These are phyloP conservation scores for Leptosphaerulina australis DNA, from an alignment of 2,329 filamentous ascomycete genomes.

Conservation along the genomic window DNA sequence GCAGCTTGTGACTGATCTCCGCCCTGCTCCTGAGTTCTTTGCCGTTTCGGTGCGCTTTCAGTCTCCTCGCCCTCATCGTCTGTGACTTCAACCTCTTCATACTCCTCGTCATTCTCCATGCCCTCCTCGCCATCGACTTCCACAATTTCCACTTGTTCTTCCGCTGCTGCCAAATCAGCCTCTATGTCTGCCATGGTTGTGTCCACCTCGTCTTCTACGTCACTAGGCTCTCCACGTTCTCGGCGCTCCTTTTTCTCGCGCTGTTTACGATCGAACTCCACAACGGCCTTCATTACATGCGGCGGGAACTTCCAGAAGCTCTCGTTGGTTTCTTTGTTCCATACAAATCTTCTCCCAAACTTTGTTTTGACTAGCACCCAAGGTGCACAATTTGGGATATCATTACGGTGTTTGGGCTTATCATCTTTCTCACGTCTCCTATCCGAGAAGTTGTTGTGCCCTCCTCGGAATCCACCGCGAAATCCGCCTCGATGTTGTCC, in stretches of 20 bases:
- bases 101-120: conserved; percentile 69
- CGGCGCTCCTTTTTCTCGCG: conserved; percentile 66
- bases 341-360: conserved; percentile 84
- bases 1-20: conserved; percentile 71
- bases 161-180: conserved; percentile 38
- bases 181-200: conserved; percentile 45
- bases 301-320: conserved; percentile 96
- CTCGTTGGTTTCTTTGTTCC: conserved; percentile 82
- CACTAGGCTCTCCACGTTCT: conserved; percentile 54
- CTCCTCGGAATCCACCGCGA: conserved; percentile 48
- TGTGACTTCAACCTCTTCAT: conserved; percentile 78
- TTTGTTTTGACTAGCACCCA: conserved; percentile 96
- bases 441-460: conserved; percentile 62
- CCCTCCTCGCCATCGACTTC: conserved; percentile 48
- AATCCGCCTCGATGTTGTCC: conserved; percentile 46
- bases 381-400: conserved; percentile 80
- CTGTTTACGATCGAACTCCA: conserved; percentile 73
- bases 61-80: conserved; percentile 58
- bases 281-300: conserved; percentile 76
- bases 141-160: conserved; percentile 41
- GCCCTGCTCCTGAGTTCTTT: conserved; percentile 53
- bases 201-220: conserved; percentile 37
- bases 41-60: conserved; percentile 58
- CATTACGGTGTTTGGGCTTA: conserved; percentile 77
- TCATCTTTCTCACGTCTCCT: conserved; percentile 74